Evolutionary conservation across 2,329 filamentous ascomycete species (phyloP), one percentile per base, ranked within the genome.

Genomic region (Colletotrichum sp.): DNA sequence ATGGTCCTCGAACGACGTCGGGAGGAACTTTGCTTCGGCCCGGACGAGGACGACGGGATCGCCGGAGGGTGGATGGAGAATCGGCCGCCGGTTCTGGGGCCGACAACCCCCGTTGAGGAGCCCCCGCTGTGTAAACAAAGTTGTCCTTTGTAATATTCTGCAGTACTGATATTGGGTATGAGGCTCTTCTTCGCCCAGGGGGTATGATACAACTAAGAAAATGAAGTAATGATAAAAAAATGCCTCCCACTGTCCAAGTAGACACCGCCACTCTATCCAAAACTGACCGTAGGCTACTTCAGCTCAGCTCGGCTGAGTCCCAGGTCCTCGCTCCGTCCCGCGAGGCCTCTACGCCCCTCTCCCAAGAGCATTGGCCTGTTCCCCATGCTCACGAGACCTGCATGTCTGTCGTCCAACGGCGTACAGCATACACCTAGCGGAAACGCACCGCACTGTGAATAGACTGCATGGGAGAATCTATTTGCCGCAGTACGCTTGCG

Each of bases 321-420:
- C 39, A 39, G 16, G 8, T 55, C 32, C 55, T 30, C 26, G 21
- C 30, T 32, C 36, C n/a, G 16, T 32, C 4, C 26, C 63, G 63
- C 63, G 15, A 36, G 44, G n/a, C 44, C 44, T 21, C 44, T 21
- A 10, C 30, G 18, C 30, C 28, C 34, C 21, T 65, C 24, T 15
- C 39, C 34, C 28, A 26, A 9, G 24, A n/a, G 26, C 9, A 24
- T 34, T 30, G 26, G 57, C 68, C 32, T 26, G 44, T 65, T 65
- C 70, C 44, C 70, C 32, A 34, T 59, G 30, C 34, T 36, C 39
- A 63, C 39, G 34, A 69, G 44, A 76, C 64, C 70, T 65, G 59
- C 70, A 73, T 44, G 18, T 32, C 34, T 60, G 49, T n/a, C 34
- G 70, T 69, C 73, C 64, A 28, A 76, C 70, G 44, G n/a, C 39